Evolutionary conservation across 225 moss, liverwort and hornwort genomes (phyloP).

Genomic region (Ulota crispa): DNA sequence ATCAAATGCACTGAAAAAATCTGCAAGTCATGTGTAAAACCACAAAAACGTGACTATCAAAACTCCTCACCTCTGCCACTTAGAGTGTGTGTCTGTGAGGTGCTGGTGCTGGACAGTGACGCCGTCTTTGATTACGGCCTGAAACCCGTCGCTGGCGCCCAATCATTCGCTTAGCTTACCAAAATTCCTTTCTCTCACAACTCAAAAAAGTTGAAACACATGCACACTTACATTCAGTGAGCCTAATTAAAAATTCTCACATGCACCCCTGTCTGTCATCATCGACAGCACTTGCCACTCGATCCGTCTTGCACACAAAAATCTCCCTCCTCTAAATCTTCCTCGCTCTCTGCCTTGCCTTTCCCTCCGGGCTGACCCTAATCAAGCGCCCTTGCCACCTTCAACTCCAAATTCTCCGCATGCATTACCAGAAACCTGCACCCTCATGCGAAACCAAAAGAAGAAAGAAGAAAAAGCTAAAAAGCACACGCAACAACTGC

Average conservation of each 20-base stretch:
- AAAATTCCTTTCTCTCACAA: not conserved
- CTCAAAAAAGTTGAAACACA: not conserved
- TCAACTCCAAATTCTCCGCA: conserved; percentile 26
- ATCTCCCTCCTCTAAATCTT: not conserved
- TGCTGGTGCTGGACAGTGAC: not conserved
- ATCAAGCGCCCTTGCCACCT: not conserved
- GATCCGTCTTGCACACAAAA: not conserved
- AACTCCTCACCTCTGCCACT: not conserved
- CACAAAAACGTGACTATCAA: no score
- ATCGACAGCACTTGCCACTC: conserved; percentile 2
- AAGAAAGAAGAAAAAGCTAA: no score
- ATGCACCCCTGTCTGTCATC: conserved; percentile 1
- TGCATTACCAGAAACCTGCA: not conserved
- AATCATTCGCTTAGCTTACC: no score
- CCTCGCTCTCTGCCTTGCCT: not conserved
- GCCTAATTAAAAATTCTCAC: conserved; percentile 23
- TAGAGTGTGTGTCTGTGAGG: not conserved
- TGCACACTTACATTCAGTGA: not conserved
- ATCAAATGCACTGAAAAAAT: not conserved
- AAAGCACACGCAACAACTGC: not conserved
- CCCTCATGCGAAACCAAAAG: not conserved
- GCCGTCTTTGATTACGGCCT: no score
- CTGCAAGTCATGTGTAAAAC: no score
- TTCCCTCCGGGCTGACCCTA: not conserved
- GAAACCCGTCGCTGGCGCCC: not conserved